phyloP scores from a whole-genome alignment of 768 basidiomycete species.

The Hericium alpestre region DNA sequence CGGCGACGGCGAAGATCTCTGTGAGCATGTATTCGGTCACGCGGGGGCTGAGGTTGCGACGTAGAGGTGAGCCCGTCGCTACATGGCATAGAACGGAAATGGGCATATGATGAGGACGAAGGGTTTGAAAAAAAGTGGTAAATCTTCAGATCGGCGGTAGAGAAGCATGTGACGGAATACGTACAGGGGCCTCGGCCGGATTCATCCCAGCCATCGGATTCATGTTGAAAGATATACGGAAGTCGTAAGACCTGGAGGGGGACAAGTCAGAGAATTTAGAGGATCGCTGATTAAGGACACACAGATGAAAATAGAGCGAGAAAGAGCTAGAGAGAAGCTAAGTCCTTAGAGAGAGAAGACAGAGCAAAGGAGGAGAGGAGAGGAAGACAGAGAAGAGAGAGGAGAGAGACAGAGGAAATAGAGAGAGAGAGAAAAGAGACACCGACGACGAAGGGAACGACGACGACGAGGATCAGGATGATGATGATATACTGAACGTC shows the following conservation, averaged over 20 bases:
- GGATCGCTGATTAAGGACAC: conserved; percentile 34
- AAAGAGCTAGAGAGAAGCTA: conserved; percentile 16
- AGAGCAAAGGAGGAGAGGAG: conserved; percentile 18
- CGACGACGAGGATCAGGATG: conserved; percentile 13
- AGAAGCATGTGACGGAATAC: conserved; percentile 18
- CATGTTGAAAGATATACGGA: conserved; percentile 41
- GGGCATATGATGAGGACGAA: conserved; percentile 12
- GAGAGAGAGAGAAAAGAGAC: conserved; percentile 34
- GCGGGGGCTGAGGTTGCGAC: conserved; percentile 93
- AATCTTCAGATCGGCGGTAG: neutral
- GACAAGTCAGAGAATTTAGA: neutral
- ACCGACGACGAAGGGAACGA: conserved; percentile 35
- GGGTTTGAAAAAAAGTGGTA: conserved; percentile 13
- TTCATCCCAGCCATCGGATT: conserved; percentile 63
- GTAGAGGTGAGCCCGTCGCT: conserved; percentile 95
- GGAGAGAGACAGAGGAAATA: conserved; percentile 36
- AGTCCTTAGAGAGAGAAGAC: conserved; percentile 17
- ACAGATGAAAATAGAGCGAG: conserved; percentile 23
- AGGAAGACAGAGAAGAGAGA: conserved; percentile 28
- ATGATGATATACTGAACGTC: neutral
- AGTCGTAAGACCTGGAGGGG: conserved; percentile 3
- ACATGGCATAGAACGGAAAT: conserved; percentile 7
- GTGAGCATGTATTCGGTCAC: conserved; percentile 99
- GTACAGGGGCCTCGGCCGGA: conserved; percentile 68
- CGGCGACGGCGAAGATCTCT: conserved; percentile 94